These are phyloP conservation scores for Colletotrichum cordylinicola DNA, from an alignment of 2,329 filamentous ascomycete species.

Conservation along the genomic window DNA sequence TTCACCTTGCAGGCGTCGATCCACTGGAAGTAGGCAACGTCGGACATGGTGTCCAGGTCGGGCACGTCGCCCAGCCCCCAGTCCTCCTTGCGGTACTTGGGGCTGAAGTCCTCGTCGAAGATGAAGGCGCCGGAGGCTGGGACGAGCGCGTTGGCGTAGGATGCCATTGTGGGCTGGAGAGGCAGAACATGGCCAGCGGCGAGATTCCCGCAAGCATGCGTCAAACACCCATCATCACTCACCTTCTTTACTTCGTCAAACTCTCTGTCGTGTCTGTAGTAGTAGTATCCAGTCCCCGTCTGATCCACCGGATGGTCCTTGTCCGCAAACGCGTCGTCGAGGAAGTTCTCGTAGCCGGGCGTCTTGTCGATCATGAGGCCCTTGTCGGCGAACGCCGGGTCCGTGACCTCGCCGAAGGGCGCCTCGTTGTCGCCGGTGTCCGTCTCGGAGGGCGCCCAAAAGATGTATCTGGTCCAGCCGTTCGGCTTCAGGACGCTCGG, in stretches of 20 bases:
- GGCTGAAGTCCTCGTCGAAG: background rate
- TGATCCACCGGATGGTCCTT: background rate
- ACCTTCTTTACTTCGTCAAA: background rate
- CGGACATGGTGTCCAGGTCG: background rate
- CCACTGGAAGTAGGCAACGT: constrained; percentile 1
- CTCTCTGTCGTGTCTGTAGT: background rate
- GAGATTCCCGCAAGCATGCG: background rate
- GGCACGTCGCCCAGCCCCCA: background rate
- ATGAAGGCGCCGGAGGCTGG: background rate
- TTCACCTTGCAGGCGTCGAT: background rate
- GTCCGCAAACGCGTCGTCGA: background rate
- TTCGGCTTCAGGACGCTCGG: background rate
- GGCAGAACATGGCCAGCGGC: background rate
- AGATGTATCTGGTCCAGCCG: background rate
- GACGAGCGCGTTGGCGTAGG: background rate
- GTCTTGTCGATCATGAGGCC: background rate
- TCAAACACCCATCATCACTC: background rate
- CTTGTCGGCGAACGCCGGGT: background rate
- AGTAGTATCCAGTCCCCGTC: background rate
- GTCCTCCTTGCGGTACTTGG: background rate
- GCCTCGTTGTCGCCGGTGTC: background rate
- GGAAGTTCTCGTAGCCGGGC: background rate
- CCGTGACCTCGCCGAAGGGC: background rate
- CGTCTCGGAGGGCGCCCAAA: background rate
- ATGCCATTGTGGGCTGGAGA: background rate